Base-by-base conservation (phyloP, 495 filamentous ascomycete species). In the Pyrenula massariospora region DNA sequence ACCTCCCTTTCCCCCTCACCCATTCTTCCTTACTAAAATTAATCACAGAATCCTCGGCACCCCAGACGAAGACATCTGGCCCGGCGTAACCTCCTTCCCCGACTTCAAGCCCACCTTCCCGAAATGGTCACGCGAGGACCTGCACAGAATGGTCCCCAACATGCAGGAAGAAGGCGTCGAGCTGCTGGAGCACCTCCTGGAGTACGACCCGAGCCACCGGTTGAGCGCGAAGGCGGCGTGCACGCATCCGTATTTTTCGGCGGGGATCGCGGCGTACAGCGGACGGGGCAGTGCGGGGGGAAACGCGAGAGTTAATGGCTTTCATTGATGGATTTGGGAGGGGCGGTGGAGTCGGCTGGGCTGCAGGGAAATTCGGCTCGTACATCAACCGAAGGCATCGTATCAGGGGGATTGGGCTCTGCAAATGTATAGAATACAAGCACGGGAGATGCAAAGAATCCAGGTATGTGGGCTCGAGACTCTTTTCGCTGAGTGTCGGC, bases 81-180 rank as follows among this genome's bases (percentile, higher is more conserved):
- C 93, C 54, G 94, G 93, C 59, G 94, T 99, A 48, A 95, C 92
- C 19, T 90, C 88, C 19, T 96, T 96, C 74, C 93, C 94, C 50
- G 94, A 99, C 67, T 99, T 91, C 81, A 99, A 99, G 71, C 60
- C 87, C 31, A 91, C 88, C 2, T 99, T 99, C 75, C 93, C 93
- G 58, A 95, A 95, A 75, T 99, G 93, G 93, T 72, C 76, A 48
- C 85, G 94, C 51, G 88, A 92, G 59, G 71, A 76, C 50, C 70
- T 75, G 2, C 72, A 73, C 49, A 69, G 70, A 31, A 71, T 88
- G 31, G 79, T 86, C 1, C 73, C 78, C 10, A 77, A 77, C 10
- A 71, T 89, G 60, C 89, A 94, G n/a, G 75, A 81, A 8, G 72
- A 80, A 22, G 94, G 93, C 15, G 77, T 90, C 12, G 88, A 96